A percentile compares a stretch with the other conserved stretches of the same genome.
These are phyloP conservation scores for Yamadazyma phyllophila DNA, from an alignment of 805 yeast genomes.

Conservation along the genomic window DNA sequence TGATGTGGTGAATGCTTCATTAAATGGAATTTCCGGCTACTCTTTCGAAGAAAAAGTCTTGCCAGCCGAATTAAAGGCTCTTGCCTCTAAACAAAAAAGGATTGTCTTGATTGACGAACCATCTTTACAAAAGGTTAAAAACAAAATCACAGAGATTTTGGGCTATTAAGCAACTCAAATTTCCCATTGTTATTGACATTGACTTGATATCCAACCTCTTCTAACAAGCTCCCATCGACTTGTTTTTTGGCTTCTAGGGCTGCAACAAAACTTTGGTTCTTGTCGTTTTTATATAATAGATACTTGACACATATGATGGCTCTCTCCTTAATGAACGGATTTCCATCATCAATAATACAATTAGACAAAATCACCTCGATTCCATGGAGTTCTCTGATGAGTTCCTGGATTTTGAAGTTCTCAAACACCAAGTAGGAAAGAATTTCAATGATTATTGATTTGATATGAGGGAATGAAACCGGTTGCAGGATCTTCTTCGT, in stretches of 20 bases:
- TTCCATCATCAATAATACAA: constrained; percentile 82
- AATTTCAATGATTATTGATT: constrained; percentile 64
- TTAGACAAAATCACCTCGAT: constrained; percentile 70
- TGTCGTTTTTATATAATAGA: constrained; percentile 58
- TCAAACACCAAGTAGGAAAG: constrained; percentile 56
- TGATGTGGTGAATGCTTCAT: constrained; percentile 87
- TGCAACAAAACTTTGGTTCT: constrained; percentile 76
- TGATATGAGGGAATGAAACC: constrained; percentile 50
- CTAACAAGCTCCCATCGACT: constrained; percentile 53
- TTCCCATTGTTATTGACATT: constrained; percentile 24
- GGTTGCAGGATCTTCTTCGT: constrained; percentile 26
- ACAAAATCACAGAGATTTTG: constrained; percentile 71
- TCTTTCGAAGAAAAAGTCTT: constrained; percentile 85
- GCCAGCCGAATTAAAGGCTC: constrained; percentile 79
- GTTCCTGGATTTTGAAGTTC: constrained; percentile 61
- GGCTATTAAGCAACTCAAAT: constrained; percentile 10
- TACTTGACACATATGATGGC: constrained; percentile 76
- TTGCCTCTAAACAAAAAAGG: constrained; percentile 71
- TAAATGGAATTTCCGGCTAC: constrained; percentile 64
- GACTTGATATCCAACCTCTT: constrained; percentile 75
- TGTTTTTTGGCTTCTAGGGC: constrained; percentile 71
- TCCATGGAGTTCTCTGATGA: constrained; percentile 62
- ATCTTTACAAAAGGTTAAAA: constrained; percentile 71
- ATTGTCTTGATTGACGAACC: constrained; percentile 68
- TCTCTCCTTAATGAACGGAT: constrained; percentile 85